phyloP scores from a whole-genome alignment of 2,329 filamentous ascomycete species.

The Fusarium concolor region DNA sequence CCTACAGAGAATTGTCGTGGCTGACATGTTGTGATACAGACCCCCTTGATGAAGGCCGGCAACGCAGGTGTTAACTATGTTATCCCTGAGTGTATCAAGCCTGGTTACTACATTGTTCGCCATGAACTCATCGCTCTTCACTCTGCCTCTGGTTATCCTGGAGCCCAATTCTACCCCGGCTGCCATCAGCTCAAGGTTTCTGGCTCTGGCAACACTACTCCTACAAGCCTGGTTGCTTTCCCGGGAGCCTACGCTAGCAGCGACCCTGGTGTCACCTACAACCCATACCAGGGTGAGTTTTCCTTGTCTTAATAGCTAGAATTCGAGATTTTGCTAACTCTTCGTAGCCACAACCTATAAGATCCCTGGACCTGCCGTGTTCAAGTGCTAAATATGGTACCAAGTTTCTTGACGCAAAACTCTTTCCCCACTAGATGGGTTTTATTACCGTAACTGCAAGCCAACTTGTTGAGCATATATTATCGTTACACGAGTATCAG shows the following conservation, averaged over 20 bases:
- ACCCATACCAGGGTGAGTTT: slow-evolving; percentile 60
- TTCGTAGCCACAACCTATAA: slow-evolving; percentile 54
- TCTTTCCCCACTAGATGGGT: slow-evolving; percentile 24
- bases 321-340: background rate
- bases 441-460: slow-evolving; percentile 16
- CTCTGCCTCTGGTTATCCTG: slow-evolving; percentile 60
- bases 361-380: slow-evolving; percentile 61
- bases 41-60: slow-evolving; percentile 58
- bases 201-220: slow-evolving; percentile 58
- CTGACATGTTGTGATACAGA: slow-evolving; percentile 39
- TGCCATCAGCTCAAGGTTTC: slow-evolving; percentile 68
- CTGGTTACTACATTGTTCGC: slow-evolving; percentile 68
- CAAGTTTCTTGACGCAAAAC: background rate
- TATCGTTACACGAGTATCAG: slow-evolving; percentile 15
- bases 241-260: slow-evolving; percentile 64
- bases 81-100: slow-evolving; percentile 64
- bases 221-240: slow-evolving; percentile 60
- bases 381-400: slow-evolving; percentile 55
- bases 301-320: background rate
- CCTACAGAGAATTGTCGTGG: background rate
- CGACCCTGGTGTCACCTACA: slow-evolving; percentile 64
- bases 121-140: slow-evolving; percentile 69
- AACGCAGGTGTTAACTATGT: slow-evolving; percentile 61
- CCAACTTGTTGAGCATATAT: slow-evolving; percentile 1
- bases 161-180: slow-evolving; percentile 68